These are phyloP conservation scores for Rugosomyces carneus DNA, from an alignment of 1,284 basidiomycete species.

Conservation along the genomic window DNA sequence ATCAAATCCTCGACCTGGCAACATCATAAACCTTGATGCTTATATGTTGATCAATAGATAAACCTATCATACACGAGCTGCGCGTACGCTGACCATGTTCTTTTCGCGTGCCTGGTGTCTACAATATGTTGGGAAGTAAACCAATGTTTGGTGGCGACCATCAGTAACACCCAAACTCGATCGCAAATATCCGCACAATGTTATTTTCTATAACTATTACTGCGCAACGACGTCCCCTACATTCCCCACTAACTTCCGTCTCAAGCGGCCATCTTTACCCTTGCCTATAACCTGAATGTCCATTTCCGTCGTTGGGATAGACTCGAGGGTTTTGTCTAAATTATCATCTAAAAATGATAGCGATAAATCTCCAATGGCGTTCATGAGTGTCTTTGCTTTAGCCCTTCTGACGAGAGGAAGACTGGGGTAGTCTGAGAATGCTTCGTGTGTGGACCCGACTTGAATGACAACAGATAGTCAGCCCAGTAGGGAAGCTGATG, in stretches of 20 bases:
- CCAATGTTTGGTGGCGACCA: too few species aligned
- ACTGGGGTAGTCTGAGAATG: constrained; percentile 55
- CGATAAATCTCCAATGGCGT: constrained; percentile 38
- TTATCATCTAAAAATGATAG: constrained; percentile 43
- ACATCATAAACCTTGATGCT: neutral
- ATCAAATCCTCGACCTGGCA: constrained; percentile 43
- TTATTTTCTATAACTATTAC: too few species aligned
- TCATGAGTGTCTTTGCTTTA: constrained; percentile 31
- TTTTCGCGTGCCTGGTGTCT: neutral
- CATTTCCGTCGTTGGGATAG: constrained; percentile 34
- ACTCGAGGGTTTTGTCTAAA: constrained; percentile 26
- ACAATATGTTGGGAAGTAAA: neutral
- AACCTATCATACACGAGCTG: constrained; percentile 40
- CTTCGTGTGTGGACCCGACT: constrained; percentile 47
- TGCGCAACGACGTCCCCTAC: constrained; percentile 46
- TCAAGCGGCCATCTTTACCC: constrained; percentile 39
- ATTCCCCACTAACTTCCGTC: constrained; percentile 40
- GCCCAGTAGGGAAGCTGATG: neutral
- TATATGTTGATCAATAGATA: neutral
- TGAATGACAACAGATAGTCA: neutral
- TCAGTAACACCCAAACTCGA: too few species aligned
- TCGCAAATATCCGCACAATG: too few species aligned
- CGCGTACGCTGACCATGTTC: constrained; percentile 50
- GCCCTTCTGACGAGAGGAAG: constrained; percentile 36
- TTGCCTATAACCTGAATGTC: constrained; percentile 36